These are phyloP conservation scores for Microthlaspi erraticum DNA, from an alignment of 345 rosid species.

Conservation along the genomic window DNA sequence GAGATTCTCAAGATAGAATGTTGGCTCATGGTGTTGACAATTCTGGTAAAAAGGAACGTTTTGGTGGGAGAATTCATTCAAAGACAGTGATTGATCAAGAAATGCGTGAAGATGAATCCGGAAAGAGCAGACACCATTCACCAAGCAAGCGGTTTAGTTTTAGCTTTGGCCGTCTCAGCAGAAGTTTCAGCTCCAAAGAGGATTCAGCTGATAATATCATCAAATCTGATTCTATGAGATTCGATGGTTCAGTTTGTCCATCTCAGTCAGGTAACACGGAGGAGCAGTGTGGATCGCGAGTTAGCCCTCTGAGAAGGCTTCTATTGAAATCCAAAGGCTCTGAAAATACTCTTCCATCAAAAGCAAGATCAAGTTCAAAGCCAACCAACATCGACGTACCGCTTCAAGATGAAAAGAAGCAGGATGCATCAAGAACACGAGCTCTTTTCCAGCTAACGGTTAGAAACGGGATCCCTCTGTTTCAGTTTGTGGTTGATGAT, in stretches of 20 bases:
- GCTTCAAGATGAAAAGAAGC: conserved; percentile 41
- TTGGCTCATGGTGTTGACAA: conserved; percentile 41
- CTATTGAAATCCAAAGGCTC: conserved; percentile 62
- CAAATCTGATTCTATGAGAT: conserved; percentile 62
- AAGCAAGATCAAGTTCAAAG: conserved; percentile 49
- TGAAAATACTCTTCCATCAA: conserved; percentile 49
- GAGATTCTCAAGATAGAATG: conserved; percentile 39
- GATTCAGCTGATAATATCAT: conserved; percentile 53
- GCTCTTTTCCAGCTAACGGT: conserved; percentile 68
- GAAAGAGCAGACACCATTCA: conserved; percentile 57
- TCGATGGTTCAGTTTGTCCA: conserved; percentile 46
- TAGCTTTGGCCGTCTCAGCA: conserved; percentile 70
- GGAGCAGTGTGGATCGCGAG: conserved; percentile 53
- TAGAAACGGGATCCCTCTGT: conserved; percentile 71
- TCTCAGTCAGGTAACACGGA: conserved; percentile 49
- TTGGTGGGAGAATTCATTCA: conserved; percentile 41
- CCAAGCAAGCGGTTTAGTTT: conserved; percentile 80
- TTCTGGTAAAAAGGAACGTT: conserved; percentile 44
- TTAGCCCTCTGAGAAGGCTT: conserved; percentile 79
- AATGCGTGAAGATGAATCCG: conserved; percentile 42
- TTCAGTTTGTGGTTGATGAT: conserved; percentile 64
- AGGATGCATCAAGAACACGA: conserved; percentile 45
- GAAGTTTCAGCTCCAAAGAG: conserved; percentile 82
- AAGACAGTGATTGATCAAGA: conserved; percentile 53
- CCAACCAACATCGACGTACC: conserved; percentile 28